Percentiles rank a stretch among this genome's conserved stretches.
Conservation (phyloP, 768 basidiomycete species). For the Agrocybe praecox region DNA sequence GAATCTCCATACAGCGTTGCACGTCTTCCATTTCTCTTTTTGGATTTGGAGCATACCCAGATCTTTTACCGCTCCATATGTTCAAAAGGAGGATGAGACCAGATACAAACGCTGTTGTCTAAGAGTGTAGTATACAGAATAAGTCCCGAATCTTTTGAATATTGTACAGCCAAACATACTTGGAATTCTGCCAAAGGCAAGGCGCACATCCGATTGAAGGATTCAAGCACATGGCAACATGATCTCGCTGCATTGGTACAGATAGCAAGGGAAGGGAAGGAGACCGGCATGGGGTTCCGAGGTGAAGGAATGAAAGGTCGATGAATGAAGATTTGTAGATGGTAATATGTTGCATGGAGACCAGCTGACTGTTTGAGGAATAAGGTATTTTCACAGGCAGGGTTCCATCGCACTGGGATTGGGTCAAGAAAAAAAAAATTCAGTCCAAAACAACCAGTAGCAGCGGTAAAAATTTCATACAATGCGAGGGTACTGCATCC, state of each 20-base stretch:
- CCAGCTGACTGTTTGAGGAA: slow-evolving; percentile 61
- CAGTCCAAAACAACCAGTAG: not conserved
- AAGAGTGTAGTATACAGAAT: slow-evolving; percentile 6
- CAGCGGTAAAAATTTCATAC: slow-evolving; percentile 21
- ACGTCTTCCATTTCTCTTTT: slow-evolving; percentile 61
- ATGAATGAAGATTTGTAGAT: slow-evolving; percentile 73
- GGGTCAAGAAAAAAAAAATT: not conserved
- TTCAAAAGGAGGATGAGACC: slow-evolving; percentile 64
- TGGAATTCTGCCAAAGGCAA: slow-evolving; percentile 37
- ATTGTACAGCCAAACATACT: too few relatives aligned
- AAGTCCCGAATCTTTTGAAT: not conserved
- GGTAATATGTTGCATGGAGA: slow-evolving; percentile 48
- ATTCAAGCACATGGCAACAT: slow-evolving; percentile 69
- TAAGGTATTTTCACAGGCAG: slow-evolving; percentile 32
- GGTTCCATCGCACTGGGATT: slow-evolving; percentile 48
- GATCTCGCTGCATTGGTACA: slow-evolving; percentile 87
- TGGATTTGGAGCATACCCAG: slow-evolving; percentile 46
- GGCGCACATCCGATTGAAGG: slow-evolving; percentile 35
- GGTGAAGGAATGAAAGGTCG: slow-evolving; percentile 77
- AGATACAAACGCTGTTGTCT: slow-evolving; percentile 39
- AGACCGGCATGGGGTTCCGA: slow-evolving; percentile 39
- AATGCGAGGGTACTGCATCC: slow-evolving; percentile 64
- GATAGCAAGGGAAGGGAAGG: slow-evolving; percentile 72
- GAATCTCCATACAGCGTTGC: slow-evolving; percentile 55
- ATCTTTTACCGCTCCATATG: slow-evolving; percentile 62